Evolutionary conservation across 495 filamentous ascomycete species (phyloP).

Genomic region (Penicillium silybi): DNA sequence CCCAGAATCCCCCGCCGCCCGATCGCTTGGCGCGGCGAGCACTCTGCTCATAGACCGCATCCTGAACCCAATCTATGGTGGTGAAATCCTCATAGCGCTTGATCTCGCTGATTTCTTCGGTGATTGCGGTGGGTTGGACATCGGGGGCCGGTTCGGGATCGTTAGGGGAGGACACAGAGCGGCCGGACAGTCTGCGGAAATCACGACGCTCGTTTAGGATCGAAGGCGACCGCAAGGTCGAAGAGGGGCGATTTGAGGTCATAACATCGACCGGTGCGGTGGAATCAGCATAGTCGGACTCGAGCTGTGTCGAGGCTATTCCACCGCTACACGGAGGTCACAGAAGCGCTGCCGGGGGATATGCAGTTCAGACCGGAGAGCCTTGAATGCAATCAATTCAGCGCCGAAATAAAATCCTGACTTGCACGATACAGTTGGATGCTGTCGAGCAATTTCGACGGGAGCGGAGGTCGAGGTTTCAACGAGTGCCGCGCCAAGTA

Average conservation of each 20-base stretch:
- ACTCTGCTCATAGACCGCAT: constrained; percentile 86
- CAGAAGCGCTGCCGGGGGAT: constrained; percentile 1
- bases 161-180: constrained; percentile 60
- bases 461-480: constrained; percentile 10
- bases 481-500: constrained; percentile 25
- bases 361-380: neutral
- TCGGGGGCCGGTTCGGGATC: constrained; percentile 45
- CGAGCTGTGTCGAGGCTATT: constrained; percentile 16
- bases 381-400: neutral
- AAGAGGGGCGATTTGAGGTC: constrained; percentile 58
- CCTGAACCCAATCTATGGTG: constrained; percentile 99
- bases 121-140: constrained; percentile 58
- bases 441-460: constrained; percentile 2
- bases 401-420: neutral
- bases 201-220: constrained; percentile 48
- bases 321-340: constrained; percentile 12
- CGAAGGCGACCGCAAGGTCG: constrained; percentile 58
- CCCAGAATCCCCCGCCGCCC: constrained; percentile 71
- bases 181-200: constrained; percentile 68
- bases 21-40: constrained; percentile 71
- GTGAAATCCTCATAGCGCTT: constrained; percentile 98
- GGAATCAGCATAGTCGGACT: constrained; percentile 32
- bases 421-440: neutral
- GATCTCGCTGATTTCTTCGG: constrained; percentile 95
- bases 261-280: constrained; percentile 49